Evolutionary conservation across 345 rosid species (phyloP), one percentile per base, ranked within the genome.

Genomic region (Jatropha curcas): DNA sequence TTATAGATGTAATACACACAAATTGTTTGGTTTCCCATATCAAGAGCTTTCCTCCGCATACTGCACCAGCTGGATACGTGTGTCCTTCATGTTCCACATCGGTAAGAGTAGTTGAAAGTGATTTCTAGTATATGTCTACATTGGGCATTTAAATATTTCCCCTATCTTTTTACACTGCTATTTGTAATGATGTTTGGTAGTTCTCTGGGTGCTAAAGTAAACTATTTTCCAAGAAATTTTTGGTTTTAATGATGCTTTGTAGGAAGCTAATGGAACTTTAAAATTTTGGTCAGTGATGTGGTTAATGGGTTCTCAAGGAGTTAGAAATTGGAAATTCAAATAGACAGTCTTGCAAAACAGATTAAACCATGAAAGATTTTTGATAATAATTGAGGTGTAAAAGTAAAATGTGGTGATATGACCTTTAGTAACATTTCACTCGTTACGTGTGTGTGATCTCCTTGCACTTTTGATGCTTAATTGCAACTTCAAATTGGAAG

Each of bases 11-110:
- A 75, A 70, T 90, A 78, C 99, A 96, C 77, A 91, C 98, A 76
- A 88, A 70, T 78, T 96, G 99, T 82, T 83, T 96, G 91, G 82
- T 80, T 80, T 88, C 97, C 7, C 95, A 82, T 74, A 79, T 91
- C 82, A 86, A 90, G 83, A 86, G 93, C 81, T 96, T 89, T 86
- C 98, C 99, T 60, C 89, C 85, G 0, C 98, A 95, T 65, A 95
- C 98, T 67, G 97, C 99, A 68, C 98, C 98, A 5, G 98, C 99
- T 76, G 99, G 99, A 77, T 95, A 90, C 24, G 82, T 67, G 65
- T 95, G 99, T 74, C 98, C 98, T 67, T 85, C 85, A 5, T 95
- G 99, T 80, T 88, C 93, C 71, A 88, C 93, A 58, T 73, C 89
- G 72, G 99, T 95, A 89, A 86, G 92, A 1, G 37, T 24, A 27